Percentiles rank a stretch among this genome's conserved stretches.
Evolutionary conservation across 768 basidiomycete genomes (phyloP).

Genomic region (Pisolithus sp.): DNA sequence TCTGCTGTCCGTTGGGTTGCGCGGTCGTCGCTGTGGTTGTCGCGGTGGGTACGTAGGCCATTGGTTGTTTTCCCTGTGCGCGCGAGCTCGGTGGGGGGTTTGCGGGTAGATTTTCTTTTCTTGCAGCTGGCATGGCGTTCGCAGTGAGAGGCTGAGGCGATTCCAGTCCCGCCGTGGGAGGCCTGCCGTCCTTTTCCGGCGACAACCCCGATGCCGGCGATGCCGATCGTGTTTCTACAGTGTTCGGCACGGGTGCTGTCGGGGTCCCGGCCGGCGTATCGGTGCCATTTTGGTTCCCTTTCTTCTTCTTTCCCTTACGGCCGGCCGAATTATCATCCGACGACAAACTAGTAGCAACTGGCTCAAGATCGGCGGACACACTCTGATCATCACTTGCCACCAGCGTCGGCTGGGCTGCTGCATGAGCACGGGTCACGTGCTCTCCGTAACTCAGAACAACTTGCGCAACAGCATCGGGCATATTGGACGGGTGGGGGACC

Average conservation of each 20-base stretch:
- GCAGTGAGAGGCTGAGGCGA: slow-evolving; percentile 34
- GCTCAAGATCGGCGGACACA: slow-evolving; percentile 5
- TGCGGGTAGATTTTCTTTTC: slow-evolving; percentile 30
- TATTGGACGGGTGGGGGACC: slow-evolving; percentile 8
- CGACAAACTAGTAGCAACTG: slow-evolving; percentile 16
- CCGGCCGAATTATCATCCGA: slow-evolving; percentile 5
- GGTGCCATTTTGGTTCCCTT: slow-evolving; percentile 36
- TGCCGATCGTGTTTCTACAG: slow-evolving; percentile 24
- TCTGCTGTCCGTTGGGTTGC: slow-evolving; percentile 27
- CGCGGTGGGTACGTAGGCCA: slow-evolving; percentile 51
- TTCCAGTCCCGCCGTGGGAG: slow-evolving; percentile 31
- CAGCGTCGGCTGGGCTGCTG: slow-evolving; percentile 9
- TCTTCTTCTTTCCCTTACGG: slow-evolving; percentile 33
- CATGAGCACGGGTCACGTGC: slow-evolving; percentile 12
- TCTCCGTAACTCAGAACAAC: slow-evolving; percentile 38
- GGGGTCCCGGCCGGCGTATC: slow-evolving; percentile 18
- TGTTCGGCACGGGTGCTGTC: slow-evolving; percentile 23
- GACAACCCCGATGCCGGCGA: slow-evolving; percentile 27
- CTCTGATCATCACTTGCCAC: slow-evolving; percentile 21
- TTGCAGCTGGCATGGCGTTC: slow-evolving; percentile 39
- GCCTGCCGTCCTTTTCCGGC: slow-evolving; percentile 27
- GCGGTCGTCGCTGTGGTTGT: slow-evolving; percentile 30
- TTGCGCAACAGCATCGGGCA: slow-evolving; percentile 28
- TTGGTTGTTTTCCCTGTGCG: slow-evolving; percentile 89
- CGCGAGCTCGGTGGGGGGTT: slow-evolving; percentile 65